phyloP scores from a whole-genome alignment of 192 early-diverging fungal species.

The Oehlia diaphana region DNA sequence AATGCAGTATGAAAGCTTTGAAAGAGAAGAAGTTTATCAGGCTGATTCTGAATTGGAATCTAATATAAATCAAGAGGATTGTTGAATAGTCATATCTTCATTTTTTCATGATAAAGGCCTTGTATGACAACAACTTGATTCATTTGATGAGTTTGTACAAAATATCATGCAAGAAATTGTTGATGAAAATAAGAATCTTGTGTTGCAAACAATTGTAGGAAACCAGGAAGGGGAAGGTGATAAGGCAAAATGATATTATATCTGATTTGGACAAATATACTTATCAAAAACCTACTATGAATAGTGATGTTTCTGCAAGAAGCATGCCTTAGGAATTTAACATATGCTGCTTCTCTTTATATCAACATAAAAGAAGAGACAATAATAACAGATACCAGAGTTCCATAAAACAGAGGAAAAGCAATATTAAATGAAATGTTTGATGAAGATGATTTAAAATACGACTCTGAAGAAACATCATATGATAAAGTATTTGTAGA shows the following conservation, averaged over 20 bases:
- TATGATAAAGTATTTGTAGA: conserved; percentile 78
- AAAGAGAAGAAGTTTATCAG: conserved; percentile 31
- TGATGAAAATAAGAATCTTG: conserved; percentile 84
- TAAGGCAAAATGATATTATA: conserved; percentile 84
- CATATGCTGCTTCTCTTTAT: conserved; percentile 80
- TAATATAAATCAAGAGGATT: conserved; percentile 75
- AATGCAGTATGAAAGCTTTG: neutral
- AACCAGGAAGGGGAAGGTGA: conserved; percentile 65
- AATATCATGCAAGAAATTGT: conserved; percentile 98
- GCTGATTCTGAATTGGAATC: conserved; percentile 36
- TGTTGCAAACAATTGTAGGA: conserved; percentile 67
- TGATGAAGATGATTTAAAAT: conserved; percentile 54
- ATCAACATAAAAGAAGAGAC: conserved; percentile 78
- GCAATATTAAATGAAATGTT: conserved; percentile 66
- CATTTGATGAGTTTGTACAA: conserved; percentile 97
- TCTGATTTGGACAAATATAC: conserved; percentile 95
- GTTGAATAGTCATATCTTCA: conserved; percentile 90
- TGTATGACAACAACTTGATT: conserved; percentile 95
- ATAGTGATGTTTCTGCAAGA: conserved; percentile 85
- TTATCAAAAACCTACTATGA: conserved; percentile 77
- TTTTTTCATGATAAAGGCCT: conserved; percentile 98
- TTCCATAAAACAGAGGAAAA: conserved; percentile 66
- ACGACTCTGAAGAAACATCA: conserved; percentile 47
- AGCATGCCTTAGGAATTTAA: conserved; percentile 92
- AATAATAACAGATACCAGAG: conserved; percentile 66